Evolutionary conservation across 1,284 basidiomycete genomes (phyloP), one percentile per base, ranked within the genome.

Genomic region (Boletus smithii): DNA sequence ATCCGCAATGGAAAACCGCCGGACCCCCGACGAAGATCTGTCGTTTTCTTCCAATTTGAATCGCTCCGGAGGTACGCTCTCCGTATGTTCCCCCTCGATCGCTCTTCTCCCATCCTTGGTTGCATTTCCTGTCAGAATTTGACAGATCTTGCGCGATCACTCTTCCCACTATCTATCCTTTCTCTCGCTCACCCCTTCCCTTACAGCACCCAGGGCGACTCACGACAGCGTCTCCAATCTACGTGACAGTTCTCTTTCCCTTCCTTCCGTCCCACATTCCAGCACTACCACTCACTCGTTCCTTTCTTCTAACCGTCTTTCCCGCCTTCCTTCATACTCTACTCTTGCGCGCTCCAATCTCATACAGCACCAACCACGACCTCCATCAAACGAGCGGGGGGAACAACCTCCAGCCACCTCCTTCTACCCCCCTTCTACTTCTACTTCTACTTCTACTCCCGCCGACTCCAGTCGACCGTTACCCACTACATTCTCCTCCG

Each of bases 31-130:
- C 46, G 34, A 59, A 40, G 46, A 61, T 49, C 45, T 44, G 5
- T 7, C 42, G 1, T 34, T 41, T 22, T 36, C 51, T 36, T 41
- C 57, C 34, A 33, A 38, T 50, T 17, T 46, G 34, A 42, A 43
- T 35, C 33, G 9, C 27, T 46, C 54, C 61, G 66, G 63, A 54
- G 65, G 66, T 68, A 62, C 45, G 64, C 34, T 23, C 46, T 40
- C 53, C 51, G 50, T 55, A 34, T 39, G 24, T 37, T 18, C 33
- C 26, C 39, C 35, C 43, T 44, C 26, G 24, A 58, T 50, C 42
- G 27, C 10, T 27, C 59, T 48, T 49, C 47, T 48, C 38, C 37
- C 47, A 22, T 43, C 34, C 17, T 46, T 35, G 34, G 27, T 27
- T 27, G 38, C 42, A 27, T 48, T 42, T 39, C 44, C 41, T 47